A percentile compares a stretch with the other conserved stretches of the same genome.
phyloP scores from a whole-genome alignment of 345 rosid species.

The Nasturtium officinale region DNA sequence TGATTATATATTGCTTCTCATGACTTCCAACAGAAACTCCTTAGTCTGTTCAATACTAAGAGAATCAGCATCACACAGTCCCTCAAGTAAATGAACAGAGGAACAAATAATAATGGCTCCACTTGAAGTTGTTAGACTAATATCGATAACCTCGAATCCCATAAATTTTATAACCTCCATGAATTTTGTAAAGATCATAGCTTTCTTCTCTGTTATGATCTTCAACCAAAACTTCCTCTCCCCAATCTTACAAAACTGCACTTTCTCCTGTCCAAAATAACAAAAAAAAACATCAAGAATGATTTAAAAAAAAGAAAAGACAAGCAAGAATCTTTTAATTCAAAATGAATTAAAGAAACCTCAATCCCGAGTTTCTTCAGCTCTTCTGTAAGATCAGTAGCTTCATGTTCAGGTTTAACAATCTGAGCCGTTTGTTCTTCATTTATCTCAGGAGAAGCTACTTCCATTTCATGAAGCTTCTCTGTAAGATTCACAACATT shows the following conservation, averaged over 20 bases:
- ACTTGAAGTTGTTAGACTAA: constrained; percentile 53
- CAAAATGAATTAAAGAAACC: constrained; percentile 44
- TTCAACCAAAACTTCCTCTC: constrained; percentile 70
- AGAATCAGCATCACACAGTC: constrained; percentile 21
- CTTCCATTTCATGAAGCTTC: constrained; percentile 64
- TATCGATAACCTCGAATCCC: constrained; percentile 65
- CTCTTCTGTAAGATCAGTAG: constrained; percentile 47
- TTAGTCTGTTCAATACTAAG: constrained; percentile 23
- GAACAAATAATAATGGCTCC: constrained; percentile 65
- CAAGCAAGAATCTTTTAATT: background rate
- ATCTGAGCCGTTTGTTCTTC: constrained; percentile 37
- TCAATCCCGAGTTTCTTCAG: constrained; percentile 51
- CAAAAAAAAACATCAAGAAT: background rate
- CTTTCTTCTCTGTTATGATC: constrained; percentile 59
- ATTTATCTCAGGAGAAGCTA: constrained; percentile 29
- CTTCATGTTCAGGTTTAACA: constrained; percentile 24
- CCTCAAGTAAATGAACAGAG: constrained; percentile 52
- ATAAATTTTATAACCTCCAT: constrained; percentile 55
- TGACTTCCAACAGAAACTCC: constrained; percentile 30
- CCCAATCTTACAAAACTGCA: constrained; percentile 54
- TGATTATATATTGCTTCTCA: constrained; percentile 33
- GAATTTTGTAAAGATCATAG: constrained; percentile 59
- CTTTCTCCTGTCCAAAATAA: constrained; percentile 53
- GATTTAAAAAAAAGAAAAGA: background rate
- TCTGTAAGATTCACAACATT: constrained; percentile 53